Conservation (phyloP, 108 stramenopile species). For the Cyclotella choctawhatcheeana region DNA sequence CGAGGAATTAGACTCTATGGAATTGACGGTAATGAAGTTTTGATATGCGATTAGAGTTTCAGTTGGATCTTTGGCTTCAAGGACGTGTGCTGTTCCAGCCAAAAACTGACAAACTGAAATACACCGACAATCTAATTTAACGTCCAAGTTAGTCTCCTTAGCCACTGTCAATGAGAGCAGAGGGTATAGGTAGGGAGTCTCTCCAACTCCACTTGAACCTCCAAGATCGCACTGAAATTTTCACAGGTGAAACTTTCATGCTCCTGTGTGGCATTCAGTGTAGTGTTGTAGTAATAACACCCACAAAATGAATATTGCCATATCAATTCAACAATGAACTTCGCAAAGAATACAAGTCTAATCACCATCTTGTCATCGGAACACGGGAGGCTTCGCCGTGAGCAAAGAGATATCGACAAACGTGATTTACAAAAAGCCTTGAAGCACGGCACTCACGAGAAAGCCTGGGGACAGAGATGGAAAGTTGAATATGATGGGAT, state of each 20-base stretch:
- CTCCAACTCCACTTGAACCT: no score
- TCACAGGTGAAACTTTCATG: neutral
- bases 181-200: no score
- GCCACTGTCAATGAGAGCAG: no score
- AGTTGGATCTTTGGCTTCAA: no score
- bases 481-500: conserved; percentile 41
- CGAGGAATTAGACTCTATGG: conserved; percentile 63
- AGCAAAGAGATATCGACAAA: conserved; percentile 44
- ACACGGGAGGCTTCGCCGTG: conserved; percentile 37
- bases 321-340: conserved; percentile 7
- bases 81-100: no score
- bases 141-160: no score
- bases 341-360: conserved; percentile 52
- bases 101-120: no score
- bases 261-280: no score
- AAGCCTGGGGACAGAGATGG: conserved; percentile 28
- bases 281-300: no score
- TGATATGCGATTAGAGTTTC: no score
- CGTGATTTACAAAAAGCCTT: conserved; percentile 38
- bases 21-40: conserved; percentile 75
- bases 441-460: conserved; percentile 24
- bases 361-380: conserved; percentile 47
- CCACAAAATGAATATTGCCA: no score
- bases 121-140: no score
- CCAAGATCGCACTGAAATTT: conserved; percentile 5